Conservation (phyloP, 768 basidiomycete genomes). For the Pulveroboletus sp. region DNA sequence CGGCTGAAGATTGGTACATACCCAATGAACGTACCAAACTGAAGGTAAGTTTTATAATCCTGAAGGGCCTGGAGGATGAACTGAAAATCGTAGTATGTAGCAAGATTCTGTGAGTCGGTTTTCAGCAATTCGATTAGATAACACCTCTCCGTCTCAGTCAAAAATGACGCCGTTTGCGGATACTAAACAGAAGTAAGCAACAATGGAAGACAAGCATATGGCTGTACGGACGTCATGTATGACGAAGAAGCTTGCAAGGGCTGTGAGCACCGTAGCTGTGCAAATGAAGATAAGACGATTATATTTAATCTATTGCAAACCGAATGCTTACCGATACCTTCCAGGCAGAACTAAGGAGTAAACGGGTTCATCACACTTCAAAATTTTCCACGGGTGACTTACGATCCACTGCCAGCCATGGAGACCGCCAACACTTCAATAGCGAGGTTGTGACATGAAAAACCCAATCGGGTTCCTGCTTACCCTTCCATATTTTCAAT, state of each 20-base stretch:
- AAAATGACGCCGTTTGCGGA: constrained; percentile 51
- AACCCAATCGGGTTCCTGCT: constrained; percentile 19
- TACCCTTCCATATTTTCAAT: constrained; percentile 27
- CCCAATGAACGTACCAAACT: constrained; percentile 38
- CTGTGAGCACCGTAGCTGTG: constrained; percentile 16
- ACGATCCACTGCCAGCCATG: constrained; percentile 31
- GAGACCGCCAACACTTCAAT: constrained; percentile 14
- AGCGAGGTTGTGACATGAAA: not conserved
- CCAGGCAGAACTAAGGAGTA: constrained; percentile 19
- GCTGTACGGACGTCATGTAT: constrained; percentile 43
- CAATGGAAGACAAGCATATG: not conserved
- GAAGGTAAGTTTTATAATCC: constrained; percentile 38
- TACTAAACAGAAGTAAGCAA: constrained; percentile 30
- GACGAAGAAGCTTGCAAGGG: constrained; percentile 36
- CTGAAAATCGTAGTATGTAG: constrained; percentile 40
- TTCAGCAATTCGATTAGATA: constrained; percentile 39
- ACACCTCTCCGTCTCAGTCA: constrained; percentile 39
- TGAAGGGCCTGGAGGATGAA: constrained; percentile 45
- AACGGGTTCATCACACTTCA: not conserved
- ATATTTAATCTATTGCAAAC: not conserved
- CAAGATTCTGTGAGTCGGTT: constrained; percentile 38
- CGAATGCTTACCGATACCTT: constrained; percentile 10
- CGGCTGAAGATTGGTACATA: constrained; percentile 4
- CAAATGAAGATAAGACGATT: not conserved
- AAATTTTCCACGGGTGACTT: not conserved